A percentile compares a stretch with the other conserved stretches of the same genome.
Evolutionary conservation across 352 stramenopile genomes (phyloP).

Genomic region (Pythium chondricola): DNA sequence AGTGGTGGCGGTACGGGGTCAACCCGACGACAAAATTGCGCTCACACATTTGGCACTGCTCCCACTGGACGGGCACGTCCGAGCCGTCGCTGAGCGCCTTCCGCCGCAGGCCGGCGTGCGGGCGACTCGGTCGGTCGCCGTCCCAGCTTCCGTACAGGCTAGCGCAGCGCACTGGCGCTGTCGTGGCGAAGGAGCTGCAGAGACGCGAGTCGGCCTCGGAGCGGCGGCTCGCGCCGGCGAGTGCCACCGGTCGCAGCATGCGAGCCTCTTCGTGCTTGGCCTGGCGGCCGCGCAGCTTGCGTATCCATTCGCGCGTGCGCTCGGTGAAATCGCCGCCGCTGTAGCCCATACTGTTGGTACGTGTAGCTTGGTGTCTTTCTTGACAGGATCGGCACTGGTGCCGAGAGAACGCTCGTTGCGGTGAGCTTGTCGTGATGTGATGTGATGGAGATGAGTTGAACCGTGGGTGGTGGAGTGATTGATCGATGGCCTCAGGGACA

Average conservation of each 20-base stretch:
- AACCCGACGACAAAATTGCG: constrained; percentile 48
- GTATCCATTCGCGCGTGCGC: constrained; percentile 41
- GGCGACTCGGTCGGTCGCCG: not conserved
- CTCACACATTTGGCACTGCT: constrained; percentile 49
- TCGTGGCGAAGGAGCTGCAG: constrained; percentile 58
- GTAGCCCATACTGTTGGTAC: constrained; percentile 29
- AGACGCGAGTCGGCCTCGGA: constrained; percentile 39
- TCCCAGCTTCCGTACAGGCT: not conserved
- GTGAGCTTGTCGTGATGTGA: no score
- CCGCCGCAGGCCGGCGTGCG: constrained; percentile 13
- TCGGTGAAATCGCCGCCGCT: constrained; percentile 21
- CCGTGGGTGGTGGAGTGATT: no score
- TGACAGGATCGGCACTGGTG: constrained; percentile 1
- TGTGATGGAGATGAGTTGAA: no score
- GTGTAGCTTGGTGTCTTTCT: not conserved
- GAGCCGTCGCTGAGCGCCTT: constrained; percentile 51
- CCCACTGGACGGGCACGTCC: constrained; percentile 23
- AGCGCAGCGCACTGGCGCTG: constrained; percentile 16
- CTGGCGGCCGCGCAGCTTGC: constrained; percentile 36
- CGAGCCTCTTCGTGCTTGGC: constrained; percentile 50
- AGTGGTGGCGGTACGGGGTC: constrained; percentile 53
- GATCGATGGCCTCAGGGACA: no score
- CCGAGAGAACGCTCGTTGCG: not conserved
- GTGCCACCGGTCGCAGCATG: constrained; percentile 55
- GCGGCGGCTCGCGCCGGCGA: constrained; percentile 58